Conservation (phyloP, 331 rosid genomes). For the Quercus tomentella region DNA sequence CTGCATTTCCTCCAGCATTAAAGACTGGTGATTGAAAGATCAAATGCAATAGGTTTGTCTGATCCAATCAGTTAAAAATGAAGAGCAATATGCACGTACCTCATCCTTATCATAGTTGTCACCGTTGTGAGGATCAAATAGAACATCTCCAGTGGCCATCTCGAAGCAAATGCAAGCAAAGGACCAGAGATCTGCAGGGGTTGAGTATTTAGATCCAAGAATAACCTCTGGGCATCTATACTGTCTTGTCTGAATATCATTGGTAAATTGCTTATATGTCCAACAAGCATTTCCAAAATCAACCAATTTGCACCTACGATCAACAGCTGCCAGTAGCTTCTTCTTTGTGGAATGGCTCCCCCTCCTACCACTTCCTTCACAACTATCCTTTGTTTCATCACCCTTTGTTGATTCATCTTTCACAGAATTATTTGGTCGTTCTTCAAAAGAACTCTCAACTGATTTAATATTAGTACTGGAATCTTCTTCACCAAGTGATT, state of each 20-base stretch:
- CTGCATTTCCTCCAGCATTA: not conserved
- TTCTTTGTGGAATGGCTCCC: conserved; percentile 68
- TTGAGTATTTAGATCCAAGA: conserved; percentile 88
- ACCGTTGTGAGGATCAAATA: conserved; percentile 93
- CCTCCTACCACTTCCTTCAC: conserved; percentile 43
- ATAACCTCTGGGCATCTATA: conserved; percentile 96
- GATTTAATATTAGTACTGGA: conserved; percentile 47
- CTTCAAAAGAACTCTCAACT: conserved; percentile 29
- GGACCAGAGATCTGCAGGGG: conserved; percentile 98
- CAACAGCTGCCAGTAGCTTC: conserved; percentile 64
- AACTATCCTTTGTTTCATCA: conserved; percentile 36
- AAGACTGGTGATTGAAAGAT: not conserved
- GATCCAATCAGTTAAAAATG: not conserved
- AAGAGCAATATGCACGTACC: conserved; percentile 40
- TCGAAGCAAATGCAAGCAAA: conserved; percentile 98
- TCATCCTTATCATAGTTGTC: conserved; percentile 95
- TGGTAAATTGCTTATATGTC: conserved; percentile 95
- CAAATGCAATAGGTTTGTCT: not conserved
- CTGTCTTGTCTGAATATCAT: conserved; percentile 92
- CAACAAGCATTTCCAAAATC: conserved; percentile 99
- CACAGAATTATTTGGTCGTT: conserved; percentile 46
- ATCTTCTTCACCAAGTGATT: conserved; percentile 42
- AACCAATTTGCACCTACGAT: conserved; percentile 83
- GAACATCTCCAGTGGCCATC: conserved; percentile 94
- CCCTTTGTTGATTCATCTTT: conserved; percentile 43